Conservation (phyloP, 768 basidiomycete species). For the Leucocoprinus leucothites region DNA sequence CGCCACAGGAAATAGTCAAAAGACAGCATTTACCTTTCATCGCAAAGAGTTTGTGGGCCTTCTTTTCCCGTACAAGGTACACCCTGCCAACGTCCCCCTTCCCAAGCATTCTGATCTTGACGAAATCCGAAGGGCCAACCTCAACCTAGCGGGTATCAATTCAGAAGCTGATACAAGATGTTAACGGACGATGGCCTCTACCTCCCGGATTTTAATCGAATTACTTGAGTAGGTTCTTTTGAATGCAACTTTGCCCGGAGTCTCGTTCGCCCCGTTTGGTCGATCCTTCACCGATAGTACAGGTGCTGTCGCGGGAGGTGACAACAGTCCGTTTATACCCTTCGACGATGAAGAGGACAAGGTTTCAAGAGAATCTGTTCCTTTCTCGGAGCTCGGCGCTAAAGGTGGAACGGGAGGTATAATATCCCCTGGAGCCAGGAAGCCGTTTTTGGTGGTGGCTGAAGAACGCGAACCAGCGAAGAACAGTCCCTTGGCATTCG, state of each 20-base stretch:
- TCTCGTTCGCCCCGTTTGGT: slow-evolving; percentile 37
- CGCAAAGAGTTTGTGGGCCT: slow-evolving; percentile 91
- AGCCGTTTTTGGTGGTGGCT: slow-evolving; percentile 69
- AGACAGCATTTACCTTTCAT: slow-evolving; percentile 87
- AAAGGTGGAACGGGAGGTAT: slow-evolving; percentile 54
- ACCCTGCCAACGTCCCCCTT: slow-evolving; percentile 99
- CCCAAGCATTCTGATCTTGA: slow-evolving; percentile 97
- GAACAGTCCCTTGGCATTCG: slow-evolving; percentile 93
- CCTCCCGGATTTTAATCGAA: slow-evolving; percentile 91
- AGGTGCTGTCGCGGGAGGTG: slow-evolving; percentile 34
- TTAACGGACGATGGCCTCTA: slow-evolving; percentile 27
- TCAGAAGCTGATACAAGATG: slow-evolving; percentile 15
- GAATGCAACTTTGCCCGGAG: slow-evolving; percentile 69
- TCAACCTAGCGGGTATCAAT: slow-evolving; percentile 60
- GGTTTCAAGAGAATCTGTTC: slow-evolving; percentile 73
- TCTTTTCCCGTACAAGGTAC: slow-evolving; percentile 98
- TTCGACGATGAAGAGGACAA: slow-evolving; percentile 74
- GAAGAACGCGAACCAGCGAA: slow-evolving; percentile 53
- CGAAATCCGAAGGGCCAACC: slow-evolving; percentile 90
- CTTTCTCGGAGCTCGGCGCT: slow-evolving; percentile 52
- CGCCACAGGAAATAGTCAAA: slow-evolving; percentile 28
- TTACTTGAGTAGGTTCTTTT: slow-evolving; percentile 96
- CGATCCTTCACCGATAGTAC: slow-evolving; percentile 36
- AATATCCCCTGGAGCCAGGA: slow-evolving; percentile 67
- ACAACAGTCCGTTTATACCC: slow-evolving; percentile 39